Evolutionary conservation across 1,284 basidiomycete species (phyloP).

Genomic region (Mrakiaceae sp.): DNA sequence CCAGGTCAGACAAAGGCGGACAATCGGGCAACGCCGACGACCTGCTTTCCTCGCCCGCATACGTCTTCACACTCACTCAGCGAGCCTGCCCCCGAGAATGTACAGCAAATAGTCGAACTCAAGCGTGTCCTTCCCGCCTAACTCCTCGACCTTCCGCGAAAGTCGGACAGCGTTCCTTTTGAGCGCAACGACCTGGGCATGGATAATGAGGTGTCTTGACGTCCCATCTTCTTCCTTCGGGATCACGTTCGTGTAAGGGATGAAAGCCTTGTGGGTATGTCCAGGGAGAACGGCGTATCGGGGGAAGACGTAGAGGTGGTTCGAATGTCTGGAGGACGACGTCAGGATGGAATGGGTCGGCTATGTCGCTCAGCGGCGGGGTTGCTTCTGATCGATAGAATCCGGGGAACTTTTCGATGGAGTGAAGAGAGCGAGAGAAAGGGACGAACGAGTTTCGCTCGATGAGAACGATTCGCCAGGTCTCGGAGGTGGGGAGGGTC

Average conservation of each 20-base stretch:
- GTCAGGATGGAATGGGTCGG: background rate
- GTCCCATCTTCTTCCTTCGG: background rate
- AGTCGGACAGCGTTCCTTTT: background rate
- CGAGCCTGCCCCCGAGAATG: conserved; percentile 33
- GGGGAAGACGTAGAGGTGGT: conserved; percentile 28
- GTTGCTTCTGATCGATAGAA: no score
- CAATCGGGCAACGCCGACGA: no score
- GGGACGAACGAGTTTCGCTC: background rate
- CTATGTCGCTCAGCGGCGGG: no score
- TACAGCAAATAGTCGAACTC: conserved; percentile 38
- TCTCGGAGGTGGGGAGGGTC: background rate
- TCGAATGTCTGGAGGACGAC: background rate
- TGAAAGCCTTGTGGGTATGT: conserved; percentile 61
- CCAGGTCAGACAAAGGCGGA: no score
- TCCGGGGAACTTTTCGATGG: background rate
- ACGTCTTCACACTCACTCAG: conserved; percentile 26
- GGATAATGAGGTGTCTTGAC: background rate
- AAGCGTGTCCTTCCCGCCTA: conserved; percentile 28
- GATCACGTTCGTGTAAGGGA: conserved; percentile 31
- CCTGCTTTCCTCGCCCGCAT: no score
- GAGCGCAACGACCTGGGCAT: background rate
- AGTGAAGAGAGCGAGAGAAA: background rate
- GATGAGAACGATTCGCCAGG: background rate
- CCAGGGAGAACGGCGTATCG: conserved; percentile 51
- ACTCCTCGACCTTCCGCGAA: conserved; percentile 13